Base-by-base conservation (phyloP, 306 rosid genomes). In the Astragalus membranaceus region DNA sequence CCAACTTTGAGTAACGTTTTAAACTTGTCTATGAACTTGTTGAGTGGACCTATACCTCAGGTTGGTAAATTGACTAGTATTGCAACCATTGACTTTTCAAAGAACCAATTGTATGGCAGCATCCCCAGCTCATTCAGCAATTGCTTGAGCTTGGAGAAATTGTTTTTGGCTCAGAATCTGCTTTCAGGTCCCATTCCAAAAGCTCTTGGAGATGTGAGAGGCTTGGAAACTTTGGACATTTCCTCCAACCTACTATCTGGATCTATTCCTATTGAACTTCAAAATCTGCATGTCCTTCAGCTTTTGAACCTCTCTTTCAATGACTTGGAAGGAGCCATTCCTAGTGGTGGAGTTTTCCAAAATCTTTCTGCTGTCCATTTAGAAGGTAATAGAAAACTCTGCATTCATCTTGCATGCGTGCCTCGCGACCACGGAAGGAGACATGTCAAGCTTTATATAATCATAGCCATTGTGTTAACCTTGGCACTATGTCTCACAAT, bases 161-260 rank as follows among this genome's bases (percentile, higher is more conserved):
- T 91, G 60, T 54, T 73, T 52, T 63, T 91, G 83, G 69, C 86
- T 0, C 49, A 73, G 48, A 91, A 91, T 53, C 61, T 51, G 67
- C 70, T 91, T 54, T 85, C 90, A 8, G 97, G 97, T 55, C 74
- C 81, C 7, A 85, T 91, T 70, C 97, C 97, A 2, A 50, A 41
- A 29, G 4, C 17, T 67, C 32, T 91, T 43, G 88, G 79, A 36
- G 77, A 87, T 3, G 2, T 91, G 26, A 85, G 36, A 85, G 92
- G 83, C 13, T 79, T 91, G 41, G 90, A 70, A 67, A 68, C 66
- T 64, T 70, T 91, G 73, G 97, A 91, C 49, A 80, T 91, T 1
- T 91, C 95, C 56, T 85, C 88, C 43, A 91, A 88, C 88, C 85
- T 76, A 72, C 89, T 91, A 55, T 78, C 85, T 8, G 95, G 95